Conservation (phyloP, 306 rosid species). For the Hippophae tibetana region DNA sequence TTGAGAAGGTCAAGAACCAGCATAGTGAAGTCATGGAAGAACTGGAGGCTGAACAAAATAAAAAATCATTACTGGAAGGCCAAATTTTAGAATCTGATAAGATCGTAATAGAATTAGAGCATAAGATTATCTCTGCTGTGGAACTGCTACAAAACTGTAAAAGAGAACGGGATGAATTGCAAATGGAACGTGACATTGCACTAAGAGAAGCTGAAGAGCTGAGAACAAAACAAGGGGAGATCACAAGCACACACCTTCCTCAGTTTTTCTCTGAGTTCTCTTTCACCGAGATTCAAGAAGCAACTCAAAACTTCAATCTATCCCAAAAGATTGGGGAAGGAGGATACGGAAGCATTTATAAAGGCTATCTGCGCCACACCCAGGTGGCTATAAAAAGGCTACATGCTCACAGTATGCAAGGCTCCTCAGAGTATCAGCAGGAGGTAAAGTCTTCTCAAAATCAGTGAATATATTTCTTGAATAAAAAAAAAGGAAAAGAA, state of each 20-base stretch:
- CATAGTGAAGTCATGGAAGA: conserved; percentile 38
- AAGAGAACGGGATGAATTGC: conserved; percentile 55
- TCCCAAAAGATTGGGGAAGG: conserved; percentile 80
- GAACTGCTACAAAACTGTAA: conserved; percentile 37
- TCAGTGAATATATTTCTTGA: background rate
- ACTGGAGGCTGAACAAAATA: conserved; percentile 38
- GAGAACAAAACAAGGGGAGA: conserved; percentile 46
- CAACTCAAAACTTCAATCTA: conserved; percentile 46
- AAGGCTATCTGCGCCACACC: conserved; percentile 61
- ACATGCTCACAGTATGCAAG: conserved; percentile 48
- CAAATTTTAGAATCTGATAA: conserved; percentile 45
- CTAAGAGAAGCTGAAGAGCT: conserved; percentile 64
- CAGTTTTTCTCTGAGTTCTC: conserved; percentile 58
- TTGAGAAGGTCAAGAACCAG: conserved; percentile 35
- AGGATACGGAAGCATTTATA: conserved; percentile 77
- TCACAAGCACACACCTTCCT: conserved; percentile 26
- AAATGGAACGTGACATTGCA: conserved; percentile 46
- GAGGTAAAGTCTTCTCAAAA: conserved; percentile 44
- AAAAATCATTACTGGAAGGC: conserved; percentile 40
- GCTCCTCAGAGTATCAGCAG: conserved; percentile 64
- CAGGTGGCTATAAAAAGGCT: conserved; percentile 72
- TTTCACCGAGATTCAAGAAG: conserved; percentile 53
- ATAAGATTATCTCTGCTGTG: conserved; percentile 40
- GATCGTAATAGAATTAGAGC: conserved; percentile 36
- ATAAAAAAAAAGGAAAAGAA: background rate